Evolutionary conservation across 148 eudicot genomes (phyloP), one percentile per base, ranked within the genome.

Genomic region (Silene uniflora): DNA sequence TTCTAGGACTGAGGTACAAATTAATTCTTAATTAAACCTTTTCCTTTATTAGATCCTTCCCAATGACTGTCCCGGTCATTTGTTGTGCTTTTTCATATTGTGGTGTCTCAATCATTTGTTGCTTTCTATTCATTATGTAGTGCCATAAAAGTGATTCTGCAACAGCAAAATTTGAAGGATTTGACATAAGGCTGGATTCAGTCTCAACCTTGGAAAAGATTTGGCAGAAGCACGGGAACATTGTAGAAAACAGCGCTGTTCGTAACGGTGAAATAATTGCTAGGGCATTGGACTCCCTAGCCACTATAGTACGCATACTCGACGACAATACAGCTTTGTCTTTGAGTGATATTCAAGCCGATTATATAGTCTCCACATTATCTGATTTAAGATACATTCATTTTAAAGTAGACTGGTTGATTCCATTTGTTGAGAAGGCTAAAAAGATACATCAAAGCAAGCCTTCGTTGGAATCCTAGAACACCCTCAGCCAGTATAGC

Each of bases 151-250:
- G 32, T 10, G 64, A 17, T 32, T 47, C 49, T 35, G 59, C 44
- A 60, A 58, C 55, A 6, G 24, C 29, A 0, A 18, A 69, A 76
- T 76, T 68, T 16, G 27, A 76, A 67, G 78, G 67, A 24, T 3
- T 77, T 59, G 47, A 46, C 0, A 25, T 69, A 6, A 69, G 68
- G 29, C 4, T 59, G 10, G 49, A 77, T 44, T 6, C 59, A 2
- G 7, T 77, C 23, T 74, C 79, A 22, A 67, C 59, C 63, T 77
- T 77, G 25, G 59, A 77, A 62, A 69, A 69, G 16, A 77, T 77
- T 25, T 77, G 74, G 79, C 66, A 5, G n/a, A 59, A 77, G 27
- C 75, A 77, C 7, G 79, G 74, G 9, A 77, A 77, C 29, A 25
- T 77, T 44, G 11, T 55, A 0, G 46, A 44, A 60, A 5, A 70